Evolutionary conservation across 2,329 filamentous ascomycete species (phyloP), one percentile per base, ranked within the genome.

Genomic region (Cryphonectria radicalis): DNA sequence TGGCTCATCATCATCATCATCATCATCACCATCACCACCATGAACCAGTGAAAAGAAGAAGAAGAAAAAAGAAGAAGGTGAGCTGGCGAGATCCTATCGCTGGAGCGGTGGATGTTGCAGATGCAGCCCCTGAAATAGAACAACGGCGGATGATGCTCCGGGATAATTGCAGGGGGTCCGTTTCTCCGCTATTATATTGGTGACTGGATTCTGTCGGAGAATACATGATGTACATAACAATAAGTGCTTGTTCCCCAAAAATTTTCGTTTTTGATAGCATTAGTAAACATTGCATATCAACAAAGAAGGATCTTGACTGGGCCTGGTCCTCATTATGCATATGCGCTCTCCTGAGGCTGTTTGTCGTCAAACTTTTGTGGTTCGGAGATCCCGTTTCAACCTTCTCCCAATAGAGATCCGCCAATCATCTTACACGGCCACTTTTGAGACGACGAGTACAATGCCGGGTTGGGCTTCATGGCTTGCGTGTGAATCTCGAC

Each of bases 381-480:
- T 37, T 37, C 42, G 37, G 28, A 43, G 22, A 17, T n/a, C 22
- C 6, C 25, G 57, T 69, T 72, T 66, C 70, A 67, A 32, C n/a
- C 14, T 14, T 42, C 17, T n/a, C 22, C 5, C 22, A 40, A 22
- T 32, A 19, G n/a, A 57, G 25, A 37, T 32, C 66, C 62, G 68
- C 72, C 72, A 74, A 76, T 74, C 72, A 74, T 74, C 71, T 73
- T 72, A 72, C 70, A 69, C 64, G 53, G 19, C 35, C 53, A 32
- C 14, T 5, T 35, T 50, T 37, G 37, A 37, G 37, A 40, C 32
- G 17, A 60, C 43, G 42, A 42, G 19, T n/a, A 10, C 19, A 65
- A 53, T 35, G 40, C 43, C 25, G 57, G 42, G 22, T 63, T 53
- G 2, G 25, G 55, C 55, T 59, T 35, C 28, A 59, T 19, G 13